These are phyloP conservation scores for Pyrrhoderma noxium DNA, from an alignment of 1,284 basidiomycete species.

Conservation along the genomic window DNA sequence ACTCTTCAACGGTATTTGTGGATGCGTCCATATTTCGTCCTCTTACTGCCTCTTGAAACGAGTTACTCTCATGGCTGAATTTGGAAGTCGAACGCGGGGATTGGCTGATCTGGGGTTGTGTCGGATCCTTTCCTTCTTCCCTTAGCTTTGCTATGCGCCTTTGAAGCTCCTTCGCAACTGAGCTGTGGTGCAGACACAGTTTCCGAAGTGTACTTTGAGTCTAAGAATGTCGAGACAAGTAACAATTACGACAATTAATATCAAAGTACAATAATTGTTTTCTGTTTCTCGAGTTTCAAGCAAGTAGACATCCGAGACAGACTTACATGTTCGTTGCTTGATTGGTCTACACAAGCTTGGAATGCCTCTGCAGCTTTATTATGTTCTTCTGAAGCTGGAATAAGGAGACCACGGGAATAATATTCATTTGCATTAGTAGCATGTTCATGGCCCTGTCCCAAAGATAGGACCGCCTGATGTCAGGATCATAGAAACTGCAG, in stretches of 20 bases:
- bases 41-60: constrained; percentile 19
- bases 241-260: constrained; percentile 4
- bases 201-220: constrained; percentile 68
- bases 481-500: neutral
- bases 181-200: constrained; percentile 64
- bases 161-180: constrained; percentile 60
- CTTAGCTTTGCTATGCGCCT: constrained; percentile 59
- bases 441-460: constrained; percentile 66
- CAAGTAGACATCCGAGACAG: constrained; percentile 15
- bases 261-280: constrained; percentile 15
- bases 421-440: constrained; percentile 72
- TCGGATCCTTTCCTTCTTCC: constrained; percentile 68
- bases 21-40: constrained; percentile 57
- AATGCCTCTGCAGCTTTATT: constrained; percentile 68
- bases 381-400: constrained; percentile 58
- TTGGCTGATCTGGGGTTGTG: constrained; percentile 34
- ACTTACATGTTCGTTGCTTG: constrained; percentile 61
- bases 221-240: constrained; percentile 31
- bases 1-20: constrained; percentile 64
- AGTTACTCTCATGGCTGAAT: neutral
- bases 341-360: constrained; percentile 58
- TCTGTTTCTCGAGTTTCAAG: constrained; percentile 13
- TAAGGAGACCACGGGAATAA: constrained; percentile 51
- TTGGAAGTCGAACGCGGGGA: constrained; percentile 21
- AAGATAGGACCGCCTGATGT: neutral